Base-by-base conservation (phyloP, 164 flowering plant species). In the Malania oleifera region DNA sequence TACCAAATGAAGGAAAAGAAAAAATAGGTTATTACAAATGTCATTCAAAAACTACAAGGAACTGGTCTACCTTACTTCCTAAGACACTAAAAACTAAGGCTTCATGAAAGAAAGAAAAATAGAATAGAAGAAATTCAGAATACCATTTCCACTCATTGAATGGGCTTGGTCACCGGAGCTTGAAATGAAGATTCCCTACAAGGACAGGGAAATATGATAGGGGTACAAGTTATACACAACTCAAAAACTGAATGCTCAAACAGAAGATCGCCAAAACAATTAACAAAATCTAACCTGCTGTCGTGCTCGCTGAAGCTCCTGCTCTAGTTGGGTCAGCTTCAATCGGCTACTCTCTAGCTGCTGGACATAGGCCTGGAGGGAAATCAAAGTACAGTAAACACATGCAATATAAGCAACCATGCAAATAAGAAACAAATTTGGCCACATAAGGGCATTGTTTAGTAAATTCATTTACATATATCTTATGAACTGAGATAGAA, bases 131-230 rank as follows among this genome's bases (percentile, higher is more conserved):
- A 56, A 60, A 26, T 12, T 28, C 29, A 29, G 17, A 26, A 29
- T 73, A 80, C 81, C 84, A 75, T 80, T 80, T 73, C 84, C 84
- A 69, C 80, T 64, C 70, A 67, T 67, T 7, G 84, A 75, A 67
- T 77, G 77, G 26, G 75, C 56, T 57, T 75, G 80, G 58, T 80
- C 84, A 62, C 84, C 81, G 5, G 80, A 66, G 68, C 82, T 77
- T 73, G 84, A 80, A 59, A 80, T 77, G 56, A 80, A 80, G 27
- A 80, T 71, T 23, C 84, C 84, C 84, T 80, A 23, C 35, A 43
- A 60, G 26, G 26, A 44, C 13, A 59, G 7, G 15, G 18, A 29
- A 19, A 52, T 15, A 19, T 8, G 18, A 22, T 23, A 23, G 7
- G 50, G 23, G 15, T 43, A 54, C 39, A 62, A 51, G 19, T 13